Conservation (phyloP, 2,329 filamentous ascomycete genomes). For the Diaporthe destruens region DNA sequence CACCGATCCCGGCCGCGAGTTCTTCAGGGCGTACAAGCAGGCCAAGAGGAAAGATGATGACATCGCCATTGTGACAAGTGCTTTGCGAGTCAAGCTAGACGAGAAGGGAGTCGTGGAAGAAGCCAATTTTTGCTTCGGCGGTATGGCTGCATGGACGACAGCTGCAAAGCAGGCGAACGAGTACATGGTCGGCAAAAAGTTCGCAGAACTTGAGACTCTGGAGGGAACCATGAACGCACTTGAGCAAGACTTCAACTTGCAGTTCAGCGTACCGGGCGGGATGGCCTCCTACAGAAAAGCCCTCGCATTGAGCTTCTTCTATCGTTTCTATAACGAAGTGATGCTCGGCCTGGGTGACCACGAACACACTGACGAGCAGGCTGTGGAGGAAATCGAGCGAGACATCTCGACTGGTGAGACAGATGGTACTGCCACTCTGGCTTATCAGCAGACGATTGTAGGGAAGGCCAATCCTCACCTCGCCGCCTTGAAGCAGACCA, state of each 20-base stretch:
- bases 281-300: conserved; percentile 98
- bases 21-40: conserved; percentile 93
- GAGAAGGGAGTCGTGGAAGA: conserved; percentile 78
- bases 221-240: conserved; percentile 92
- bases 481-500: conserved; percentile 92
- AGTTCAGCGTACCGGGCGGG: conserved; percentile 92
- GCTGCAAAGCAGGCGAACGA: conserved; percentile 82
- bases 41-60: conserved; percentile 98
- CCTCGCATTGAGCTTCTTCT: conserved; percentile 93
- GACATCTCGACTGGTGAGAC: conserved; percentile 84
- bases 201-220: conserved; percentile 84
- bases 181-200: conserved; percentile 81
- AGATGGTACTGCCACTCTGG: conserved; percentile 79
- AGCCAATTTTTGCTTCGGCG: conserved; percentile 88
- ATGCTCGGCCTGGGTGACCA: conserved; percentile 69
- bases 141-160: conserved; percentile 94
- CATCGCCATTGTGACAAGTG: conserved; percentile 95
- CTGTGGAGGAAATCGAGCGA: conserved; percentile 86
- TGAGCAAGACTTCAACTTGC: conserved; percentile 89
- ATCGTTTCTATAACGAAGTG: conserved; percentile 94
- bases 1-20: conserved; percentile 81
- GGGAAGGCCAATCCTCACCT: conserved; percentile 90
- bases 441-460: conserved; percentile 85
- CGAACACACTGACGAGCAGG: conserved; percentile 74
- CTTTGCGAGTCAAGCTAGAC: conserved; percentile 80